Evolutionary conservation across 2,329 filamentous ascomycete genomes (phyloP), one percentile per base, ranked within the genome.

Genomic region (Bipolaris sorokiniana): DNA sequence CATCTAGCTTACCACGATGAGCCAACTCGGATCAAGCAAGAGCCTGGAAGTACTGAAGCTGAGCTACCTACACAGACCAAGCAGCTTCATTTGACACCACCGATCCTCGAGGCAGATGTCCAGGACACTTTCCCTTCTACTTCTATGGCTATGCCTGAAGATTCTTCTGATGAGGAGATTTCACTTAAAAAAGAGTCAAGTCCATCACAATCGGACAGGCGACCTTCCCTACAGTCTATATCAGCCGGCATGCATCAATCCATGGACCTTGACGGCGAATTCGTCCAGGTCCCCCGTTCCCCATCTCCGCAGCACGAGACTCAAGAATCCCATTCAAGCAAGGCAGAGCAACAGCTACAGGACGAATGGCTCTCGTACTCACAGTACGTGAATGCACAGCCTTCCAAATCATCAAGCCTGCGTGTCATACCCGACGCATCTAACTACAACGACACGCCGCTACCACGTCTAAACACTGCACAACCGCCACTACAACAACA

Each of bases 271-370:
- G 58, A 71, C 40, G 53, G 54, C 16, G 50, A 63, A 18, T 48
- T 63, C 11, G 59, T 73, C 11, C 67, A 69, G 51, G 64, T 70
- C 2, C 63, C 67, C 2, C 56, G 63, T 18, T 73, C 70, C 1
- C 67, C 67, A 3, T 53, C 61, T 3, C 48, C 51, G 3, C 63
- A 66, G 4, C 57, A 47, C 33, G 70, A 68, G 20, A 64, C 66
- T 7, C 68, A 70, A 50, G 54, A 64, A 10, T 75, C 73, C 0
- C 64, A 72, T 26, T 71, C 70, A 5, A 74, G 65, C 52, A 69
- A 65, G 63, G 73, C 72, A 38, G 72, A 76, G 44, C 63, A 69
- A 16, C 72, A 74, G 44, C 65, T 74, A 15, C 72, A 72, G 20
- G 59, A 54, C 20, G 71, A 75, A 54, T 72, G 67, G 65, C 54